Conservation (phyloP, 1,284 basidiomycete genomes). For the Puccinia hordei region DNA sequence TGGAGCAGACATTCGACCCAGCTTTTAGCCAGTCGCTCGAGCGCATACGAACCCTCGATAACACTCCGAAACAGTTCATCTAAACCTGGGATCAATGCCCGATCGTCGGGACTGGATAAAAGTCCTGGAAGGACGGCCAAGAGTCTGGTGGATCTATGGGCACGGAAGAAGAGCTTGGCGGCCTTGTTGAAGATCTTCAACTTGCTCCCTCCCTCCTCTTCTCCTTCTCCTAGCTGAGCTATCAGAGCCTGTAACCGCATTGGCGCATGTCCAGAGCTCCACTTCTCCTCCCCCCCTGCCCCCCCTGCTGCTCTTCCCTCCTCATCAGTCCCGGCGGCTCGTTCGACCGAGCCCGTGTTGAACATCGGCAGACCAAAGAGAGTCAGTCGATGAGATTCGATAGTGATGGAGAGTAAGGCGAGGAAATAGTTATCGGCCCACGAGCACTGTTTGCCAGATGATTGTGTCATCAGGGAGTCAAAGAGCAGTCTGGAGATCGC, state of each 20-base stretch:
- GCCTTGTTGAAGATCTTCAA: constrained; percentile 2
- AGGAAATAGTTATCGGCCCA: constrained; percentile 2
- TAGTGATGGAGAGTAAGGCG: constrained; percentile 10
- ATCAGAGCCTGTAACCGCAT: constrained; percentile 19
- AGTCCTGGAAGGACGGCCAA: constrained; percentile 1
- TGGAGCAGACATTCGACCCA: constrained; percentile 29
- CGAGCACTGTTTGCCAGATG: background rate
- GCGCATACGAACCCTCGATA: background rate
- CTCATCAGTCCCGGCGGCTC: background rate
- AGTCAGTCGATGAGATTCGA: constrained; percentile 34
- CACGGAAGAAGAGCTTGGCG: constrained; percentile 28
- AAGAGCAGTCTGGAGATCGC: constrained; percentile 21
- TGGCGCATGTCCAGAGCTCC: constrained; percentile 5
- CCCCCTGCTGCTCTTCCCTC: too few relatives aligned
- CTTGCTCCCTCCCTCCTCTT: too few relatives aligned
- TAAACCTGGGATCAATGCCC: background rate
- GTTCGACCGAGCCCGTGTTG: background rate
- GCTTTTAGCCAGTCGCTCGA: background rate
- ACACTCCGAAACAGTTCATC: constrained; percentile 10
- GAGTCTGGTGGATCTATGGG: constrained; percentile 8
- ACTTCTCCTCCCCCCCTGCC: background rate
- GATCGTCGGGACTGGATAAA: background rate
- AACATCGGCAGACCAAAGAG: constrained; percentile 28
- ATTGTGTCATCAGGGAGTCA: background rate
- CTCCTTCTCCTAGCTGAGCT: background rate